Conservation (phyloP, 2,329 filamentous ascomycete species). For the Aulographum hederae region DNA sequence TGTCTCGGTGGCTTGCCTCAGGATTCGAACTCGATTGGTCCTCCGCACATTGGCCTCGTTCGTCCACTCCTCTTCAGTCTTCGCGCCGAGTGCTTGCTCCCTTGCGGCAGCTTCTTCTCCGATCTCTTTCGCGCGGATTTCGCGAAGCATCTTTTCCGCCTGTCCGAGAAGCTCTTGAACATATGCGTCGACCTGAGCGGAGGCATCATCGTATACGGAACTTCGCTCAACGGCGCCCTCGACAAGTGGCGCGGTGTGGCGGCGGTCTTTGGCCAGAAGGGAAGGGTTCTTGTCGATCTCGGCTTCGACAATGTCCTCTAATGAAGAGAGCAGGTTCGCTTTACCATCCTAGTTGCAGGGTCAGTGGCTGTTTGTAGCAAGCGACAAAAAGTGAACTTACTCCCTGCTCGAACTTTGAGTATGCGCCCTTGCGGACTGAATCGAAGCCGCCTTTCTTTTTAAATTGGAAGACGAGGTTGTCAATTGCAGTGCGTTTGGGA, state of each 20-base stretch:
- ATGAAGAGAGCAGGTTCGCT: constrained; percentile 43
- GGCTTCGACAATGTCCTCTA: constrained; percentile 50
- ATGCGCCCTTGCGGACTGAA: constrained; percentile 55
- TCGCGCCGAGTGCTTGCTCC: constrained; percentile 46
- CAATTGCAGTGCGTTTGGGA: constrained; percentile 54
- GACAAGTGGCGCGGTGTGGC: constrained; percentile 56
- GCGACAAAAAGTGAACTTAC: not conserved
- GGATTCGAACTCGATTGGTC: constrained; percentile 40
- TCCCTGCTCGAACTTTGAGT: constrained; percentile 47
- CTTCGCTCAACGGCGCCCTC: constrained; percentile 63
- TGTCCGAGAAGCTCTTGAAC: constrained; percentile 45
- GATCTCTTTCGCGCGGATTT: constrained; percentile 47
- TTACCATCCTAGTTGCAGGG: constrained; percentile 42
- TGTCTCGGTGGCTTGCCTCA: constrained; percentile 40
- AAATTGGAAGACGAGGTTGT: constrained; percentile 59
- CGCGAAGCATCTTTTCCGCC: constrained; percentile 52
- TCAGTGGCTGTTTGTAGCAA: constrained; percentile 3
- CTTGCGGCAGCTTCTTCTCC: constrained; percentile 49
- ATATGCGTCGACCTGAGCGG: constrained; percentile 46
- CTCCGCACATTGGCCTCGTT: constrained; percentile 44
- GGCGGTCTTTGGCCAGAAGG: constrained; percentile 53
- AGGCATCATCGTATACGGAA: constrained; percentile 55
- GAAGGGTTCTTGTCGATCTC: constrained; percentile 60
- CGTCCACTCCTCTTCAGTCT: constrained; percentile 57
- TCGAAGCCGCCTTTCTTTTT: constrained; percentile 81